Evolutionary conservation across 148 eudicot genomes (phyloP).

Genomic region (Cornus florida): DNA sequence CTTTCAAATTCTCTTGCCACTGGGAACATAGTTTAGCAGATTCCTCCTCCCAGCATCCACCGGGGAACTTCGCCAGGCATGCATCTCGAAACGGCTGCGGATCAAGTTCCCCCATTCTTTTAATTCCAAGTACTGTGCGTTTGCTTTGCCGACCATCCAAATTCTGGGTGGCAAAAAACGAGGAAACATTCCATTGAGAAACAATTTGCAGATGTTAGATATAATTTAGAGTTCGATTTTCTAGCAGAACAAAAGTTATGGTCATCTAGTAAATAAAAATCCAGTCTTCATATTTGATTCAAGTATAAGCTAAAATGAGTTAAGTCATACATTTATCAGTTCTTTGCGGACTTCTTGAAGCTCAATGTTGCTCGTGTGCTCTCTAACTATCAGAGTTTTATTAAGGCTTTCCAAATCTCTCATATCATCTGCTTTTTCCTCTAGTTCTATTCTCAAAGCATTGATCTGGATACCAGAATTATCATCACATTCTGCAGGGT

Average conservation of each 20-base stretch:
- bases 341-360: constrained; percentile 32
- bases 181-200: background rate
- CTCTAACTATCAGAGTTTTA: constrained; percentile 6
- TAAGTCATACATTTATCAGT: constrained; percentile 8
- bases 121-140: constrained; percentile 19
- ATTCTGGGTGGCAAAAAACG: constrained; percentile 15
- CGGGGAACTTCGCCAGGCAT: constrained; percentile 11
- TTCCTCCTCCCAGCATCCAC: constrained; percentile 17
- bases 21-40: constrained; percentile 22
- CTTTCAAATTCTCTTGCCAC: constrained; percentile 26
- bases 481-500: background rate
- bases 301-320: background rate
- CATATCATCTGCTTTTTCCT: background rate
- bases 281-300: too few species aligned
- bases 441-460: constrained; percentile 4
- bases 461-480: background rate
- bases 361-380: constrained; percentile 15
- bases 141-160: constrained; percentile 15
- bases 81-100: constrained; percentile 17
- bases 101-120: constrained; percentile 34
- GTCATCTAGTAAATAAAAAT: background rate
- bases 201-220: background rate
- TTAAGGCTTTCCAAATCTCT: background rate
- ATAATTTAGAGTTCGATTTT: background rate
- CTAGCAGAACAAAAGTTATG: background rate